These are phyloP conservation scores for Sporothrix brunneoviolacea DNA, from an alignment of 2,329 filamentous ascomycete species.

Conservation along the genomic window DNA sequence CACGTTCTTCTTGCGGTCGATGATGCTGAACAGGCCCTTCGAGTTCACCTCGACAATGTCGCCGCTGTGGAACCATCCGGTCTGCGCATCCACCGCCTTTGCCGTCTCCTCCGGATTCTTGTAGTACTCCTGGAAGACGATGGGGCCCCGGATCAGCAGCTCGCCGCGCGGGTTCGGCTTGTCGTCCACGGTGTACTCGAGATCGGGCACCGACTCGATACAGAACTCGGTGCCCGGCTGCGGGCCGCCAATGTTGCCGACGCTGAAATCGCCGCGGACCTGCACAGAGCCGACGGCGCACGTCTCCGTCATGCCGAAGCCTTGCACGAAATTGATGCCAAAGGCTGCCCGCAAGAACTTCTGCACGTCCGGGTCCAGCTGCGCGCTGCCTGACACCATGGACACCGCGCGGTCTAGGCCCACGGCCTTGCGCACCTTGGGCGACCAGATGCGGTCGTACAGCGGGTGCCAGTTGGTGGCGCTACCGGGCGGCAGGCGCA, in stretches of 20 bases:
- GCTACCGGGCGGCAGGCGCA: conserved; percentile 64
- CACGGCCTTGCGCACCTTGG: conserved; percentile 76
- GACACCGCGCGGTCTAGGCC: conserved; percentile 66
- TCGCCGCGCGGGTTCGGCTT: conserved; percentile 87
- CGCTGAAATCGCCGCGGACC: conserved; percentile 59
- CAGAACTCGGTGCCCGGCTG: conserved; percentile 65
- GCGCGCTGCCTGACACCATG: conserved; percentile 85
- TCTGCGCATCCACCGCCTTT: conserved; percentile 71
- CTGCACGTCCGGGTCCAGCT: conserved; percentile 81
- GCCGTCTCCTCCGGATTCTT: conserved; percentile 82
- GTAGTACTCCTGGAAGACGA: conserved; percentile 80
- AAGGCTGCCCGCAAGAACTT: conserved; percentile 82
- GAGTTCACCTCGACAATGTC: conserved; percentile 85
- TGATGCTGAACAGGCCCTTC: conserved; percentile 80
- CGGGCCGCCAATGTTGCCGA: conserved; percentile 76
- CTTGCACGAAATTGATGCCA: conserved; percentile 72
- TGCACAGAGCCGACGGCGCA: conserved; percentile 75
- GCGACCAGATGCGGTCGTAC: conserved; percentile 84
- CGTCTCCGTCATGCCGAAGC: conserved; percentile 90
- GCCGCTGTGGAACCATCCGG: conserved; percentile 92
- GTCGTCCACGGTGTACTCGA: conserved; percentile 85
- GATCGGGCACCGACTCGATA: conserved; percentile 80
- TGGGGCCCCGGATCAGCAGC: conserved; percentile 73
- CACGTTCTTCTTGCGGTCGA: conserved; percentile 98
- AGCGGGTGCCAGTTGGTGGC: conserved; percentile 73